phyloP scores from a whole-genome alignment of 805 yeast genomes.

The Yamadazyma philogaea region DNA sequence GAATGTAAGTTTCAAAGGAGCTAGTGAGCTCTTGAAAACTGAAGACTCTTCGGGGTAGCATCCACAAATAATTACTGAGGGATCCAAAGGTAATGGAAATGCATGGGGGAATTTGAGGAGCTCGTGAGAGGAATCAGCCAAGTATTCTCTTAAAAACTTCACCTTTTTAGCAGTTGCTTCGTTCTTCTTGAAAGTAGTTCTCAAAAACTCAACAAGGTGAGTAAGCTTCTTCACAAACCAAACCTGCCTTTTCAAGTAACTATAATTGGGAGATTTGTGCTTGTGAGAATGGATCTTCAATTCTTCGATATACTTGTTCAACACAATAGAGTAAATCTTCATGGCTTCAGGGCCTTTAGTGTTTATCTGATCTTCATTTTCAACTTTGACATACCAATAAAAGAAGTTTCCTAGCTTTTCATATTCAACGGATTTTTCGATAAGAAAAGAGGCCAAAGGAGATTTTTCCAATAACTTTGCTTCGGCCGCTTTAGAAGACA shows the following conservation, averaged over 20 bases:
- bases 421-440: constrained; percentile 65
- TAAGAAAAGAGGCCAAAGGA: constrained; percentile 71
- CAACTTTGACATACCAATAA: constrained; percentile 91
- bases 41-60: constrained; percentile 73
- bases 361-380: constrained; percentile 60
- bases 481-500: constrained; percentile 11
- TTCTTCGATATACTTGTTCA: constrained; percentile 41
- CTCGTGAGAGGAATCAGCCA: constrained; percentile 47
- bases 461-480: constrained; percentile 36
- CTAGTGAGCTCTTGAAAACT: constrained; percentile 87
- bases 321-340: constrained; percentile 32
- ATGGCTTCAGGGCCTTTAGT: constrained; percentile 12
- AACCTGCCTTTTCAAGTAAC: constrained; percentile 56
- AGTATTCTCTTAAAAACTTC: constrained; percentile 59
- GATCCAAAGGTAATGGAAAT: constrained; percentile 78
- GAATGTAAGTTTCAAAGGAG: constrained; percentile 83
- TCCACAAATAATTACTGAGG: constrained; percentile 69
- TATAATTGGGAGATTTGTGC: constrained; percentile 32
- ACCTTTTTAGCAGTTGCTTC: constrained; percentile 78
- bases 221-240: constrained; percentile 66
- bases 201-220: constrained; percentile 60
- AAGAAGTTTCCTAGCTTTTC: constrained; percentile 73
- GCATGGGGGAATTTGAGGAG: constrained; percentile 44
- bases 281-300: constrained; percentile 26
- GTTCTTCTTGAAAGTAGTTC: constrained; percentile 48